phyloP scores from a whole-genome alignment of 257 asterid species.

The Lycium barbarum region DNA sequence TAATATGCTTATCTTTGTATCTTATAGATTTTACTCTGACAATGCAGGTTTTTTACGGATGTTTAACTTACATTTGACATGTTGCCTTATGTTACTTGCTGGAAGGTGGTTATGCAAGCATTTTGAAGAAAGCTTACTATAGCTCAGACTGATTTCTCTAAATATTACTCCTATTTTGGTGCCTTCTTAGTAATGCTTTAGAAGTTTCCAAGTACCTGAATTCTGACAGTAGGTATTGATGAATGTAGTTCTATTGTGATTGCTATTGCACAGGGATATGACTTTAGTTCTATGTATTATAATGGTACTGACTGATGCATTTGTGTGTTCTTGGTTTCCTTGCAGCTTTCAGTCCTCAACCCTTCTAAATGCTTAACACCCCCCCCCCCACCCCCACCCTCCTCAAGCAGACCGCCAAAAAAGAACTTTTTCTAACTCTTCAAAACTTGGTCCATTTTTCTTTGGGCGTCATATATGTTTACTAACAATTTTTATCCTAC shows the following conservation, averaged over 20 bases:
- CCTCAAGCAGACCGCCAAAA: not conserved
- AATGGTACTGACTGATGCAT: not conserved
- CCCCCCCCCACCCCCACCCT: no score
- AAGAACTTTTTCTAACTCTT: not conserved
- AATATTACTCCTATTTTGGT: not conserved
- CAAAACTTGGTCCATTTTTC: not conserved
- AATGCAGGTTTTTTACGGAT: not conserved
- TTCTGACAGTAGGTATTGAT: not conserved
- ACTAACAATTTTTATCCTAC: not conserved
- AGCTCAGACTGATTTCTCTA: not conserved
- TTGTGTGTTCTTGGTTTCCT: not conserved
- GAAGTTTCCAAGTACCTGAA: not conserved
- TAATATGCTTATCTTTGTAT: not conserved
- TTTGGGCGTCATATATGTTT: not conserved
- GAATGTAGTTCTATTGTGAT: not conserved
- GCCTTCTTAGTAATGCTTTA: constrained; percentile 1
- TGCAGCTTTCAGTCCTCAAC: not conserved
- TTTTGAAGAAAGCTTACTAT: not conserved
- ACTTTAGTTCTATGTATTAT: not conserved
- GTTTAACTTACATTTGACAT: not conserved
- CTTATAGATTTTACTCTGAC: not conserved
- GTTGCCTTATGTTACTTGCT: not conserved
- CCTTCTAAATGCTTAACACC: not conserved
- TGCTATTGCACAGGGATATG: not conserved
- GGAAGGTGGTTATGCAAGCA: not conserved